Evolutionary conservation across 148 eudicot genomes (phyloP).

Genomic region (Fagopyrum homotropicum): DNA sequence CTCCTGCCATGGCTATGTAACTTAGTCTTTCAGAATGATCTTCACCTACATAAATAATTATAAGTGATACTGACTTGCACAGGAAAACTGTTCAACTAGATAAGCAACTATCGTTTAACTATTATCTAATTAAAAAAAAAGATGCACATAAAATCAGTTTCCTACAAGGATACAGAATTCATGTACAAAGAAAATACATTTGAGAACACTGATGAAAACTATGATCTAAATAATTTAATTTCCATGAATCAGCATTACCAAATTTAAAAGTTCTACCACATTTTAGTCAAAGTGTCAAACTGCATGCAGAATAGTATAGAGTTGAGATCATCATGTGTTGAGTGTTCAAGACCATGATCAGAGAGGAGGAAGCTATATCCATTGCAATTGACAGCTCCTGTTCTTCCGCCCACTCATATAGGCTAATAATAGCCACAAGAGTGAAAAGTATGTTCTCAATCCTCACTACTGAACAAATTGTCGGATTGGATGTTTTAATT

Average conservation of each 20-base stretch:
- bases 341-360: not conserved
- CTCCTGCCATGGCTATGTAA: constrained; percentile 71
- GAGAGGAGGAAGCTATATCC: not conserved
- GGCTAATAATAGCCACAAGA: not conserved
- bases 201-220: not conserved
- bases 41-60: constrained; percentile 23
- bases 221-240: not conserved
- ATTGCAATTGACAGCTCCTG: not conserved
- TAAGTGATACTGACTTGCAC: not conserved
- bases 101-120: not conserved
- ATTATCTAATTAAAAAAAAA: not conserved
- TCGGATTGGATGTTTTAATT: not conserved
- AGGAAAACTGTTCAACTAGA: not conserved
- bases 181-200: not conserved
- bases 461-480: not conserved
- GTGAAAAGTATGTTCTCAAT: not conserved
- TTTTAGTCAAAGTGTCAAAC: not conserved
- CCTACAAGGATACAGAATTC: not conserved
- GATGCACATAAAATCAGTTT: not conserved
- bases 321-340: not conserved
- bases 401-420: not conserved
- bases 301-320: not conserved
- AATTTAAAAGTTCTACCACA: not conserved
- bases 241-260: not conserved
- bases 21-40: constrained; percentile 34